Percentiles rank a stretch among this genome's conserved stretches.
Conservation (phyloP, 1,139 yeast genomes). For the Diutina catenulata region DNA sequence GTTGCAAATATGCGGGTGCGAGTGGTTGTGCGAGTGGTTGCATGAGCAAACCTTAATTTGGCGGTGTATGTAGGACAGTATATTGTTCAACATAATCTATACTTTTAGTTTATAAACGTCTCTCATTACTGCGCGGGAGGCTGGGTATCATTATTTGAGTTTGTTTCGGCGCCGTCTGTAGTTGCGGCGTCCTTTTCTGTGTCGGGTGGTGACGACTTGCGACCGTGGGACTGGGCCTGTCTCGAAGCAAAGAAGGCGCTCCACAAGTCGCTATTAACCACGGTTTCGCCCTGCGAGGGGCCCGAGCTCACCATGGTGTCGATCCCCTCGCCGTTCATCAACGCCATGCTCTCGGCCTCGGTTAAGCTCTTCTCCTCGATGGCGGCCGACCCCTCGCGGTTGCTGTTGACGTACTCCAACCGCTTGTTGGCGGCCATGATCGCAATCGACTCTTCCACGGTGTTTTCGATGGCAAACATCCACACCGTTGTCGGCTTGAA, state of each 20-base stretch:
- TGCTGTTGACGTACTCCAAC: constrained; percentile 18
- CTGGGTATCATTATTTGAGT: too few relatives aligned
- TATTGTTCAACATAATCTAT: too few relatives aligned
- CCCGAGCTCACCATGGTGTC: constrained; percentile 29
- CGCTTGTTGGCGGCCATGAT: constrained; percentile 41
- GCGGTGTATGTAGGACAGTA: too few relatives aligned
- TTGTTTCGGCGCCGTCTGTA: too few relatives aligned
- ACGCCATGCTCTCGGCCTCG: constrained; percentile 25
- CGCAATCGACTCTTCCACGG: constrained; percentile 89
- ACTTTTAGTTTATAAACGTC: too few relatives aligned
- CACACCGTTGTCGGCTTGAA: constrained; percentile 70
- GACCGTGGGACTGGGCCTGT: too few relatives aligned
- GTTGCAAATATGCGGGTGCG: too few relatives aligned
- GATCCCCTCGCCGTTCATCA: constrained; percentile 27
- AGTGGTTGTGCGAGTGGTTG: too few relatives aligned
- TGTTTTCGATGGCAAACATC: constrained; percentile 74
- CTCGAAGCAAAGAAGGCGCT: constrained; percentile 39
- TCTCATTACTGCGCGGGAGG: too few relatives aligned
- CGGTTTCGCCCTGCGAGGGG: constrained; percentile 42
- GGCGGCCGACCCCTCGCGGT: constrained; percentile 7
- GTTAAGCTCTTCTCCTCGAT: constrained; percentile 15
- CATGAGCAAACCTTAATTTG: too few relatives aligned
- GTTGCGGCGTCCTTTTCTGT: too few relatives aligned
- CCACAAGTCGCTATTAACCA: constrained; percentile 46
- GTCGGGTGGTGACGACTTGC: too few relatives aligned